A percentile compares a stretch with the other conserved stretches of the same genome.
Evolutionary conservation across 2,329 filamentous ascomycete genomes (phyloP).

Genomic region (Rhexocercosporidium sp.): DNA sequence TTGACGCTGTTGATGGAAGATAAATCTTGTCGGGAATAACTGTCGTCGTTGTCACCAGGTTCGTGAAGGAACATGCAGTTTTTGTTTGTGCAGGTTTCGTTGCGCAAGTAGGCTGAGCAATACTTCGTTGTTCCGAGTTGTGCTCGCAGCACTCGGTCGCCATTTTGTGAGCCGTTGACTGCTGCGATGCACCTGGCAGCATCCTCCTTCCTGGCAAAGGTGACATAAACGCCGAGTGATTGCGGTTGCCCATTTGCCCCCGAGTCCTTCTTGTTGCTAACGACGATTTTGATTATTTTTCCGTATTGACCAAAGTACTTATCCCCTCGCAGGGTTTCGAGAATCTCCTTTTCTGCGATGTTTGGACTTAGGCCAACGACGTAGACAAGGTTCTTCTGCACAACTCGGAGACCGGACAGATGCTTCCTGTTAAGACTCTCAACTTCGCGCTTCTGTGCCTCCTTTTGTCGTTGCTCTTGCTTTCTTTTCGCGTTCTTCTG

Average conservation of each 20-base stretch:
- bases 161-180: constrained; percentile 91
- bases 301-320: constrained; percentile 99
- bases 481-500: constrained; percentile 94
- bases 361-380: constrained; percentile 93
- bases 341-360: constrained; percentile 87
- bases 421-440: constrained; percentile 97
- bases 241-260: constrained; percentile 53
- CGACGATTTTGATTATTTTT: constrained; percentile 97
- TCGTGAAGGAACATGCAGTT: constrained; percentile 99
- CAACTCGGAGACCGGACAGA: constrained; percentile 90
- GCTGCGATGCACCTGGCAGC: constrained; percentile 88
- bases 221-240: constrained; percentile 97
- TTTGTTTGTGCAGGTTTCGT: constrained; percentile 92
- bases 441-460: constrained; percentile 93
- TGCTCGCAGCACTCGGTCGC: constrained; percentile 81
- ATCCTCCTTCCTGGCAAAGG: constrained; percentile 90
- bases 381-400: constrained; percentile 98
- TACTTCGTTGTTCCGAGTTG: constrained; percentile 94
- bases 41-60: constrained; percentile 96
- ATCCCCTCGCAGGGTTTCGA: constrained; percentile 86
- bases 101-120: constrained; percentile 93
- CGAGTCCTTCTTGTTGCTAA: constrained; percentile 81
- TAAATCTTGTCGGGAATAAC: constrained; percentile 91
- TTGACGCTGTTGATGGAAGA: constrained; percentile 93
- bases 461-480: constrained; percentile 85